Evolutionary conservation across 805 yeast genomes (phyloP).

Genomic region (Teunomyces panamensis): DNA sequence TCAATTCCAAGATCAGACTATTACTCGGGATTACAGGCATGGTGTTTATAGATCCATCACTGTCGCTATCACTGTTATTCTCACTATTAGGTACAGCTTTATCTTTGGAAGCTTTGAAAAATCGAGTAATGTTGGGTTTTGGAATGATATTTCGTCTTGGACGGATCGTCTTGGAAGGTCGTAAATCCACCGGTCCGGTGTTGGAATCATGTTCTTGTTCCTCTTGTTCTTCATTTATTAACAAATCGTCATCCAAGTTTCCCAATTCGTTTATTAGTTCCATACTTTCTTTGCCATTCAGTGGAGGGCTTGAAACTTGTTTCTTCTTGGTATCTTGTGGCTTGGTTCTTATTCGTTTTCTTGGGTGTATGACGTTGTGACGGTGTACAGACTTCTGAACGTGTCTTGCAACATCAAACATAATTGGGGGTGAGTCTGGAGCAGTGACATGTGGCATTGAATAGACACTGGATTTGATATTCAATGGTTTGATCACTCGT

Average conservation of each 20-base stretch:
- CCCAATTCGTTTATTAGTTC: not conserved
- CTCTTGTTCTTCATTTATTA: too few relatives aligned
- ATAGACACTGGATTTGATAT: conserved; percentile 1
- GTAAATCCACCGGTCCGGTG: not conserved
- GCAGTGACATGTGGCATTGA: not conserved
- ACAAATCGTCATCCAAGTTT: not conserved
- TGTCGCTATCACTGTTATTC: conserved; percentile 10
- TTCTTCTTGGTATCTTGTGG: not conserved
- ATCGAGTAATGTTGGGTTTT: conserved; percentile 8
- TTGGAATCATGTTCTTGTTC: not conserved
- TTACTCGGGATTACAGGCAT: conserved; percentile 3
- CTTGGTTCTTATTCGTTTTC: conserved; percentile 1
- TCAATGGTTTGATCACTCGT: conserved; percentile 18
- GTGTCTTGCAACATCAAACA: conserved; percentile 23
- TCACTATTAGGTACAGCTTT: conserved; percentile 5
- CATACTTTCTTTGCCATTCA: not conserved
- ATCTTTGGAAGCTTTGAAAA: conserved; percentile 6
- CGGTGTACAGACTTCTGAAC: conserved; percentile 14
- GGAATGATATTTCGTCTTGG: conserved; percentile 1
- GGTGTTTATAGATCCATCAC: conserved; percentile 12
- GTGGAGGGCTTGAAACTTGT: not conserved
- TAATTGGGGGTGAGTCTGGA: conserved; percentile 32
- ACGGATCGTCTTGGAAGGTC: not conserved
- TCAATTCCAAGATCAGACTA: conserved; percentile 15
- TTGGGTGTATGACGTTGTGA: not conserved